Conservation (phyloP, 2,329 filamentous ascomycete species). For the Aureobasidium sp. region DNA sequence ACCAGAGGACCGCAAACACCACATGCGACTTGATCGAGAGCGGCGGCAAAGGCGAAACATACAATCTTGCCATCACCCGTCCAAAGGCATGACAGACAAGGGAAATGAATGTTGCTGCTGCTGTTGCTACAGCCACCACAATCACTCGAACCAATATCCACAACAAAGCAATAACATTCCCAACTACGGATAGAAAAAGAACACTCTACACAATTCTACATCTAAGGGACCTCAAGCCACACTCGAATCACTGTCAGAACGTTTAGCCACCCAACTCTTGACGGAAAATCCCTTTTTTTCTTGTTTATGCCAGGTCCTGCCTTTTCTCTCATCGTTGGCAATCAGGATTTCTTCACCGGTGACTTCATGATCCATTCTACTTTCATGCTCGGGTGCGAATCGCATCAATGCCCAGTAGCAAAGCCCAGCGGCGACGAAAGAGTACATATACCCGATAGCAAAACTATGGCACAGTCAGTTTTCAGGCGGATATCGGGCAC, state of each 20-base stretch:
- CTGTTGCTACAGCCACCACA: too few relatives aligned
- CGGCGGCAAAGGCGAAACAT: too few relatives aligned
- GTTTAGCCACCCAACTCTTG: not conserved
- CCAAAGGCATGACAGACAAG: too few relatives aligned
- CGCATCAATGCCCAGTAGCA: conserved; percentile 2
- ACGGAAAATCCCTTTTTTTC: not conserved
- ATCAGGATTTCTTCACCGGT: not conserved
- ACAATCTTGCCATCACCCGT: too few relatives aligned
- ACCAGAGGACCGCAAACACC: too few relatives aligned
- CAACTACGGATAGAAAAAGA: too few relatives aligned
- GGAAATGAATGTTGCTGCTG: too few relatives aligned
- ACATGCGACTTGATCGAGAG: too few relatives aligned
- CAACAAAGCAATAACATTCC: too few relatives aligned
- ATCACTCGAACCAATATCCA: too few relatives aligned
- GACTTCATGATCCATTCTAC: not conserved
- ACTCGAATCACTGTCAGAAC: not conserved
- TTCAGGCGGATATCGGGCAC: too few relatives aligned
- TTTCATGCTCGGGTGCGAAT: not conserved
- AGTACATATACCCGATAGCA: not conserved
- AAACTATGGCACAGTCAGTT: not conserved
- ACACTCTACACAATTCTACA: too few relatives aligned
- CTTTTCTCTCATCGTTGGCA: not conserved
- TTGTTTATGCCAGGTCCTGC: not conserved
- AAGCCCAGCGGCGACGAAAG: not conserved
- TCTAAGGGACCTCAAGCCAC: not conserved